Conservation (phyloP, 139 green algal species). For the Zygnema circumcarinatum region DNA sequence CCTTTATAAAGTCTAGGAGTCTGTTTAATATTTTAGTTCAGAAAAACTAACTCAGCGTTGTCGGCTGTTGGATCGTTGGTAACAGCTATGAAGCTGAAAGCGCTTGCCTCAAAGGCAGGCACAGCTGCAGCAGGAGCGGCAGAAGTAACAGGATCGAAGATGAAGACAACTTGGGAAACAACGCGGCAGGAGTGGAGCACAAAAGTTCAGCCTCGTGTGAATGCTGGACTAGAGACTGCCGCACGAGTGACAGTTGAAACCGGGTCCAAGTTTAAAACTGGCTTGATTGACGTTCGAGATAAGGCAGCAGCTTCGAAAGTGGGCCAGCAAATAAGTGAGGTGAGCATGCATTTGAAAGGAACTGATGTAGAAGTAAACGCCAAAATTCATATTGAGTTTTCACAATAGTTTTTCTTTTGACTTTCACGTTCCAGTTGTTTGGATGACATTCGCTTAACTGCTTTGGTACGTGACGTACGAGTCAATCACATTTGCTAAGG, state of each 20-base stretch:
- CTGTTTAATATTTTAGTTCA: no score
- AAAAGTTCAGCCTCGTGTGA: conserved; percentile 32
- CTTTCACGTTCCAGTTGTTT: neutral
- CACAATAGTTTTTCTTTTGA: no score
- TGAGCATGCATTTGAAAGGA: no score
- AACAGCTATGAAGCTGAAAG: conserved; percentile 20
- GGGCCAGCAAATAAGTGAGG: conserved; percentile 30
- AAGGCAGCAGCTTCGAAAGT: conserved; percentile 17
- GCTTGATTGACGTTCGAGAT: conserved; percentile 33
- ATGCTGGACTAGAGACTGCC: conserved; percentile 12
- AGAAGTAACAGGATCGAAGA: conserved; percentile 8
- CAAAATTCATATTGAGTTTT: neutral
- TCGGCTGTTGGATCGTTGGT: no score
- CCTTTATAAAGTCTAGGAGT: no score
- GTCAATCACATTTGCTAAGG: no score
- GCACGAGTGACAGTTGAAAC: conserved; percentile 28
- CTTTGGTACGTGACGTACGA: no score
- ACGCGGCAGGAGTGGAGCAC: conserved; percentile 46
- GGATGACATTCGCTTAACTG: neutral
- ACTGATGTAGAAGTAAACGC: neutral
- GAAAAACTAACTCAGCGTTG: no score
- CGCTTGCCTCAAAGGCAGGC: neutral
- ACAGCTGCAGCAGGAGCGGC: conserved; percentile 21
- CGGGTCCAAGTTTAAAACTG: conserved; percentile 18
- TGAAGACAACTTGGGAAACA: conserved; percentile 38